Evolutionary conservation across 208 protist species (phyloP), one percentile per base, ranked within the genome.

Genomic region (Leishmania martiniquensis): DNA sequence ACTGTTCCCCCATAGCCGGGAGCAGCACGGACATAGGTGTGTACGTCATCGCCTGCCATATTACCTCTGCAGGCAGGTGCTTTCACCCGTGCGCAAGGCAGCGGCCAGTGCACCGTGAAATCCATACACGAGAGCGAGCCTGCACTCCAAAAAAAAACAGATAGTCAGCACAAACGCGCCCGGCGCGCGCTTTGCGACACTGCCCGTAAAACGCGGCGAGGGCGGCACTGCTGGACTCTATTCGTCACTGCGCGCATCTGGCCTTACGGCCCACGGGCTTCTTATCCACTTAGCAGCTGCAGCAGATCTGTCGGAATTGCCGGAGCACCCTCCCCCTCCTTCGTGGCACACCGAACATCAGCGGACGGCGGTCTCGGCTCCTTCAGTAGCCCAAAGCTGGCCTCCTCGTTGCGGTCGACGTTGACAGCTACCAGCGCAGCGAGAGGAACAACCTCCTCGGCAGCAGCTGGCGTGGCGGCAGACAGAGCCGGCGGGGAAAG

Each of bases 261-360:
- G 13, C 44, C 65, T 47, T 34, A 47, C 42, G 17, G 10, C 1
- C 20, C 22, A 20, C 68, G 42, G 10, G 22, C 39, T 78, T 54
- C 34, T 76, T 71, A 93, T 17, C 79, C 87, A 55, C 84, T 94
- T 25, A 97, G 82, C 15, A 97, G 81, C 76, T 96, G 81, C 84
- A 97, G 87, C 42, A 97, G 85, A 51, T 91, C 83, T 17, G 86
- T 93, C 12, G 92, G 92, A 76, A 97, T 89, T 0, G 91, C 82
- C 7, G 93, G 93, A 1, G 88, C 84, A 6, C 79, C 79, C 39
- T 87, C 87, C 54, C 91, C 91, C 13, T 93, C 89, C 77, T 88
- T 86, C 4, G 93, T 97, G 15, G 93, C 93, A 20, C 88, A 85
- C 22, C 82, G 77, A 52, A 92, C 86, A 60, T 83, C 76, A 3